Percentiles rank a stretch among this genome's conserved stretches.
Conservation (phyloP, 2,329 filamentous ascomycete genomes). For the Elsinoe necatrix region DNA sequence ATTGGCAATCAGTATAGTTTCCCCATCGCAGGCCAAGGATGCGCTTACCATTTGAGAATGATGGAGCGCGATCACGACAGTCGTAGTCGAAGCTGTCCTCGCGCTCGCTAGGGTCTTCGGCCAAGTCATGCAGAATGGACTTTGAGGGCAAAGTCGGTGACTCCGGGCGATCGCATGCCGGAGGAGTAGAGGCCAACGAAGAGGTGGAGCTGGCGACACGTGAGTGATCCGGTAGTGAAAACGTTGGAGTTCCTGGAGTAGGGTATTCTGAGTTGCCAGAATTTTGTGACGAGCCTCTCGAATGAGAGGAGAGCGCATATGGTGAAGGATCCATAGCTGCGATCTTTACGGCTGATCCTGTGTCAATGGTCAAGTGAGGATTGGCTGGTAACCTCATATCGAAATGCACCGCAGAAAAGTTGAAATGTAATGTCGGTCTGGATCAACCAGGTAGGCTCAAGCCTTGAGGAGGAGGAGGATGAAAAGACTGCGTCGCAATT, state of each 20-base stretch:
- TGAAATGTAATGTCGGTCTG: background rate
- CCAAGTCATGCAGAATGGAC: conserved; percentile 66
- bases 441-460: conserved; percentile 3
- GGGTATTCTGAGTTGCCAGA: conserved; percentile 50
- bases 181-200: conserved; percentile 58
- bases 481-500: background rate
- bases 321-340: background rate
- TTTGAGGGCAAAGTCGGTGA: conserved; percentile 54
- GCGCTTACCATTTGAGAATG: conserved; percentile 60
- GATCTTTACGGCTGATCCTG: background rate
- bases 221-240: conserved; percentile 54
- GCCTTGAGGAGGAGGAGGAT: background rate
- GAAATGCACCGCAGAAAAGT: background rate
- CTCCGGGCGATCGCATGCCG: conserved; percentile 44
- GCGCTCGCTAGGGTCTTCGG: conserved; percentile 70
- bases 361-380: conserved; percentile 8
- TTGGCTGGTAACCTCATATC: conserved; percentile 8
- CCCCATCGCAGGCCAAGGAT: background rate
- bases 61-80: conserved; percentile 25
- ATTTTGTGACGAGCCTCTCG: conserved; percentile 29
- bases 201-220: conserved; percentile 68
- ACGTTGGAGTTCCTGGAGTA: conserved; percentile 63
- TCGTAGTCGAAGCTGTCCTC: conserved; percentile 44
- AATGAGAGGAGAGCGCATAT: conserved; percentile 24
- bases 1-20: background rate